A percentile compares a stretch with the other conserved stretches of the same genome.
These are phyloP conservation scores for Dendrothele bispora DNA, from an alignment of 768 basidiomycete genomes.

Conservation along the genomic window DNA sequence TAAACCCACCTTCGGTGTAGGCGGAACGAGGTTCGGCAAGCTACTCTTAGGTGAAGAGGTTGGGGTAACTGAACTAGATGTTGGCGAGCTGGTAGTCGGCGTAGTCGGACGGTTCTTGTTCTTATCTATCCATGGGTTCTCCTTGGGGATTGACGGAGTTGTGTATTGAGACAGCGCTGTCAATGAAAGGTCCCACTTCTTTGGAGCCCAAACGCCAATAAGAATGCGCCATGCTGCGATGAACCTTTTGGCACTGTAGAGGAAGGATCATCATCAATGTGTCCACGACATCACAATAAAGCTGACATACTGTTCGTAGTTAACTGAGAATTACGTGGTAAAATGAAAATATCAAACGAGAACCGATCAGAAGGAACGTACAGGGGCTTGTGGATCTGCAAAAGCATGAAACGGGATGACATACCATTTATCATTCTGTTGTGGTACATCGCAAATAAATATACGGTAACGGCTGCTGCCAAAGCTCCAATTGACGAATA, in stretches of 20 bases:
- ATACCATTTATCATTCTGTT: conserved; percentile 81
- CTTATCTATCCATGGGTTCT: conserved; percentile 70
- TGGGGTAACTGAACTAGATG: conserved; percentile 12
- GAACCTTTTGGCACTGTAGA: conserved; percentile 78
- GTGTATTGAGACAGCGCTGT: conserved; percentile 74
- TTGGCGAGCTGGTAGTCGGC: not conserved
- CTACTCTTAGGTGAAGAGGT: conserved; percentile 6
- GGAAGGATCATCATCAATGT: conserved; percentile 10
- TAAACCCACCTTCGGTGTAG: conserved; percentile 21
- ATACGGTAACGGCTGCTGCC: conserved; percentile 66
- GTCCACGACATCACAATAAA: conserved; percentile 6
- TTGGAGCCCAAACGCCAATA: conserved; percentile 91
- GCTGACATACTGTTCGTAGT: conserved; percentile 69
- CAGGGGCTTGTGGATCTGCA: no score
- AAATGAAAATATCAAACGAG: conserved; percentile 18
- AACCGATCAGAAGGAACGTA: conserved; percentile 1
- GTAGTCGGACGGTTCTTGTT: conserved; percentile 24
- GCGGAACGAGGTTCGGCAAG: conserved; percentile 12
- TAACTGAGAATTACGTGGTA: conserved; percentile 40
- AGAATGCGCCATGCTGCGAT: conserved; percentile 96
- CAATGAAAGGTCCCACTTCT: conserved; percentile 76
- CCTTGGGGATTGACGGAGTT: conserved; percentile 56
- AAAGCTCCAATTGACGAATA: conserved; percentile 74
- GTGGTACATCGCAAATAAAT: conserved; percentile 84
- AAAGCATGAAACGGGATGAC: no score